These are phyloP conservation scores for Ascoidea tarda DNA, from an alignment of 805 yeast species.

Conservation along the genomic window DNA sequence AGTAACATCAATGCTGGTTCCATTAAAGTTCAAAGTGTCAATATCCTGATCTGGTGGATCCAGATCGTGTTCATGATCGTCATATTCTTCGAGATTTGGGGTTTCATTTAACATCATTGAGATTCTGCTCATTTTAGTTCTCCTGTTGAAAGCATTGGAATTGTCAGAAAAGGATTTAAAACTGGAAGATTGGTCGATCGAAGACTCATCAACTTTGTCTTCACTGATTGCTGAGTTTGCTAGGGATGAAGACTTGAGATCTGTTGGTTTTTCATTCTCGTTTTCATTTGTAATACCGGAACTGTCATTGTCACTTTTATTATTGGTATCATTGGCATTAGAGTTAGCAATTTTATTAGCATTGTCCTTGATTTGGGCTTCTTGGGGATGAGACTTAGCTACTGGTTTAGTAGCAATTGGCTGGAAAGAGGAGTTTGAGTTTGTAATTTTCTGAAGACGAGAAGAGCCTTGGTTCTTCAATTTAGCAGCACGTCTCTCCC, in stretches of 20 bases:
- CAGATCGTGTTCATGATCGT: not conserved
- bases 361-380: no score
- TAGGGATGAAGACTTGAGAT: no score
- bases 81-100: not conserved
- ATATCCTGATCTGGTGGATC: not conserved
- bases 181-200: not conserved
- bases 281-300: not conserved
- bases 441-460: slow-evolving; percentile 8
- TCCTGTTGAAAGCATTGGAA: not conserved
- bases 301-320: not conserved
- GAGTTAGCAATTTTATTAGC: no score
- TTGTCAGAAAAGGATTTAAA: not conserved
- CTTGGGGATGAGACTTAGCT: no score
- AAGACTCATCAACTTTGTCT: no score
- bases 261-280: not conserved
- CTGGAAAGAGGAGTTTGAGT: slow-evolving; percentile 8
- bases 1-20: no score
- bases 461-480: slow-evolving; percentile 4
- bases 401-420: not conserved
- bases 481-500: slow-evolving; percentile 11
- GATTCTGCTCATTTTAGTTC: not conserved
- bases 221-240: no score
- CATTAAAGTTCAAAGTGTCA: not conserved
- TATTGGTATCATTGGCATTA: no score
- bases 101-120: not conserved